phyloP scores from a whole-genome alignment of 768 basidiomycete genomes.

The Xerocomus spinulosus region DNA sequence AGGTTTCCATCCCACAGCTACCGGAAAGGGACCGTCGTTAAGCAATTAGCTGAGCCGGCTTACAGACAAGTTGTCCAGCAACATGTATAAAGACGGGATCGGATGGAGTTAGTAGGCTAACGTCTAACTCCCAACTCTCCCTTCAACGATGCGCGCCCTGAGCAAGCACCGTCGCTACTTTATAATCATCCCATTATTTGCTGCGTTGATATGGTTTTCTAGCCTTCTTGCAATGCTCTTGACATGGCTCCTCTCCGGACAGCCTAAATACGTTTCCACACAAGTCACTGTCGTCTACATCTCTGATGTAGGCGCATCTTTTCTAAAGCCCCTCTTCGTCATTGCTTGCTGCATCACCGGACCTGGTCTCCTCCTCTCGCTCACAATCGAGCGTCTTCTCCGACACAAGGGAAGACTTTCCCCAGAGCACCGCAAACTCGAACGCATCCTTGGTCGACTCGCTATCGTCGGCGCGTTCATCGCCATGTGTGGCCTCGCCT shows the following conservation, averaged over 20 bases:
- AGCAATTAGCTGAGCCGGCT: too few relatives aligned
- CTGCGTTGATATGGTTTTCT: constrained; percentile 65
- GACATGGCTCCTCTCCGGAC: constrained; percentile 64
- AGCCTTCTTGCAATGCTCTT: constrained; percentile 68
- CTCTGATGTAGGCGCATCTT: constrained; percentile 70
- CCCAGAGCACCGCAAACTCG: constrained; percentile 53
- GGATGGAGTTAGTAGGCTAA: background rate
- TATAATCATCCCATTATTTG: constrained; percentile 59
- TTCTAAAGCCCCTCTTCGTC: constrained; percentile 73
- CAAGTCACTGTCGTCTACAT: constrained; percentile 65
- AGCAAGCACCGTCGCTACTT: constrained; percentile 48
- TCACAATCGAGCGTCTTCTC: constrained; percentile 58
- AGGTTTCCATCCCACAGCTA: background rate
- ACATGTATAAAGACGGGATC: constrained; percentile 8
- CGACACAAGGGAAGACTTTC: constrained; percentile 65
- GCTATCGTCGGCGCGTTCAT: constrained; percentile 58
- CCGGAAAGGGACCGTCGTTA: background rate
- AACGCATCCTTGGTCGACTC: constrained; percentile 50
- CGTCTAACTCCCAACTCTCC: too few relatives aligned
- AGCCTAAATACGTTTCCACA: constrained; percentile 45
- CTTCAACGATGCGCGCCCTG: constrained; percentile 13
- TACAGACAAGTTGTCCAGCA: too few relatives aligned
- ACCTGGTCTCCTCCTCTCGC: constrained; percentile 54
- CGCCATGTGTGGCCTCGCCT: constrained; percentile 60
- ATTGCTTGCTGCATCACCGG: constrained; percentile 61